Percentiles rank a stretch among this genome's conserved stretches.
phyloP scores from a whole-genome alignment of 108 stramenopile genomes.

The Pelagomonas calceolata region DNA sequence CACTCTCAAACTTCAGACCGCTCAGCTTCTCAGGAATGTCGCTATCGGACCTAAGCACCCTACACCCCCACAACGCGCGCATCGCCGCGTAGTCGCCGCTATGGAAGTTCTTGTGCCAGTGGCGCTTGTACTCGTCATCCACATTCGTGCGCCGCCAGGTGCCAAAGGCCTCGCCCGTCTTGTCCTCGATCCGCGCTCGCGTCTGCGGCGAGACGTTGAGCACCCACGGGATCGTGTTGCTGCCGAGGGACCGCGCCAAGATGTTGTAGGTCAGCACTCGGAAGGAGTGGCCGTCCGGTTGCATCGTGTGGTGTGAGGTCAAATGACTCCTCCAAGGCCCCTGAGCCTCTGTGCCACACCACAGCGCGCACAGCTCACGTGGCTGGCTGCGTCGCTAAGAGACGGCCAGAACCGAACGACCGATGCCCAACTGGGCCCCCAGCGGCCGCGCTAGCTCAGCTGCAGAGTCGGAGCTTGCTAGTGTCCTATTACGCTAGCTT shows the following conservation, averaged over 20 bases:
- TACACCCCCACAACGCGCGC: slow-evolving; percentile 12
- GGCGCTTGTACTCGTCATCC: slow-evolving; percentile 12
- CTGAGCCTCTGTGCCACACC: too few species aligned
- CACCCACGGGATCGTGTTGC: slow-evolving; percentile 25
- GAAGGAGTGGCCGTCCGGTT: background rate
- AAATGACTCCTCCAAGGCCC: too few species aligned
- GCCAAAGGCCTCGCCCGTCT: background rate
- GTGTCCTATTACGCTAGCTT: too few species aligned
- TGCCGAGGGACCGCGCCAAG: slow-evolving; percentile 13
- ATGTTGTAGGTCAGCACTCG: slow-evolving; percentile 21
- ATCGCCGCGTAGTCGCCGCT: slow-evolving; percentile 17
- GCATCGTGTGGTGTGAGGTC: too few species aligned
- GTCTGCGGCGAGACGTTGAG: slow-evolving; percentile 14
- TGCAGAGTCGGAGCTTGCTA: too few species aligned
- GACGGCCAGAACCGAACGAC: too few species aligned
- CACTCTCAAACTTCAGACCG: slow-evolving; percentile 3
- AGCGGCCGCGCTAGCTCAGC: too few species aligned
- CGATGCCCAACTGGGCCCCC: too few species aligned
- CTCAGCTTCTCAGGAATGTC: slow-evolving; percentile 13
- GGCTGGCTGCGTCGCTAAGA: too few species aligned
- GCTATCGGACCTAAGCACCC: background rate
- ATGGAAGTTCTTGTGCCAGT: slow-evolving; percentile 22
- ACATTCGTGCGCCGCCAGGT: slow-evolving; percentile 4
- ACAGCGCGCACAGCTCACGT: too few species aligned
- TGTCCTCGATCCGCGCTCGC: slow-evolving; percentile 3